phyloP scores from a whole-genome alignment of 2,329 filamentous ascomycete genomes.

The Pezicula radicicola region DNA sequence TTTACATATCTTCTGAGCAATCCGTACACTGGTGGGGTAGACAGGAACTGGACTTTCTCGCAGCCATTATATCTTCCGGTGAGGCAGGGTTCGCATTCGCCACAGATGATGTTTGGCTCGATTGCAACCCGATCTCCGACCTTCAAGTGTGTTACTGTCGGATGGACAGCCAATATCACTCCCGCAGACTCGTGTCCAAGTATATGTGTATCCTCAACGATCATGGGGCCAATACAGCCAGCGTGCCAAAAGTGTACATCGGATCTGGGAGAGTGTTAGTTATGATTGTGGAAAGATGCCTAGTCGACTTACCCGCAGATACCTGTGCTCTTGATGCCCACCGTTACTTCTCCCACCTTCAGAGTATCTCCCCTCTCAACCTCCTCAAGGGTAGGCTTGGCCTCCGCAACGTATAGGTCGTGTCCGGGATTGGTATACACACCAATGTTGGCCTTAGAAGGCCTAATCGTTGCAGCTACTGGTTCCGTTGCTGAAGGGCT shows the following conservation, averaged over 20 bases:
- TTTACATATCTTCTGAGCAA: slow-evolving; percentile 90
- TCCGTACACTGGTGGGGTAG: slow-evolving; percentile 84
- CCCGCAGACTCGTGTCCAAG: slow-evolving; percentile 93
- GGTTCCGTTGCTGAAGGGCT: slow-evolving; percentile 22
- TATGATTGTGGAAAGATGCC: not conserved
- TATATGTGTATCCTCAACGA: slow-evolving; percentile 84
- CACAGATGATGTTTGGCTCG: slow-evolving; percentile 92
- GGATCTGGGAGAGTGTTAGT: slow-evolving; percentile 52
- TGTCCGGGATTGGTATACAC: slow-evolving; percentile 94
- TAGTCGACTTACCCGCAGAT: slow-evolving; percentile 74
- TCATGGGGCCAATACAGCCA: slow-evolving; percentile 94
- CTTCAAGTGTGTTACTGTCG: slow-evolving; percentile 74
- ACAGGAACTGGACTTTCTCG: slow-evolving; percentile 80
- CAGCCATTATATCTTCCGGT: slow-evolving; percentile 96
- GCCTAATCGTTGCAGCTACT: slow-evolving; percentile 32
- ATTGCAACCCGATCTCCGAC: slow-evolving; percentile 89
- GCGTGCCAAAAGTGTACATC: slow-evolving; percentile 98
- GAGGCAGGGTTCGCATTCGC: slow-evolving; percentile 84
- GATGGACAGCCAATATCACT: slow-evolving; percentile 75
- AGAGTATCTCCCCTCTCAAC: slow-evolving; percentile 66
- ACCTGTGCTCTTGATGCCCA: slow-evolving; percentile 89
- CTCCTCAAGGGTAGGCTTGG: slow-evolving; percentile 72
- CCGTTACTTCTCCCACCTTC: slow-evolving; percentile 78
- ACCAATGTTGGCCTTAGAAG: slow-evolving; percentile 83
- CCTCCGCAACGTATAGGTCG: slow-evolving; percentile 83